Evolutionary conservation across 495 filamentous ascomycete genomes (phyloP).

Genomic region (Rhypophila decipiens): DNA sequence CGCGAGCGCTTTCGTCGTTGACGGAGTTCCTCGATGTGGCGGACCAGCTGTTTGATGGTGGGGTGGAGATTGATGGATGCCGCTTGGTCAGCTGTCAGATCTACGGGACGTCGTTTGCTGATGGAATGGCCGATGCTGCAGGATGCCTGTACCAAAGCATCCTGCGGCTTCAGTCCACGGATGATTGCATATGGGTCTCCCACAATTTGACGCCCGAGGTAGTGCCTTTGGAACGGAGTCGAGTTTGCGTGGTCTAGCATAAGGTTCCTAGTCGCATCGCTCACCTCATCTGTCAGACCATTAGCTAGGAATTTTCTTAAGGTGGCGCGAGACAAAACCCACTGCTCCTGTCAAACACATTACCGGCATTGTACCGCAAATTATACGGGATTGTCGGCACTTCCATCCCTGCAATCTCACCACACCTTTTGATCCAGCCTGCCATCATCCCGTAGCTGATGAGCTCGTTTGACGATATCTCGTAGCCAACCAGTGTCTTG

Average conservation of each 20-base stretch:
- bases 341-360: constrained; percentile 8
- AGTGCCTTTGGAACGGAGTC: constrained; percentile 7
- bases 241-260: constrained; percentile 8
- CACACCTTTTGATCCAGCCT: constrained; percentile 3
- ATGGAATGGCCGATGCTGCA: constrained; percentile 6
- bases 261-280: constrained; percentile 2
- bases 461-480: constrained; percentile 4
- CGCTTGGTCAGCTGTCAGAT: neutral
- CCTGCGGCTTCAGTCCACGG: constrained; percentile 1
- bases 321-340: neutral
- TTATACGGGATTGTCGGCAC: constrained; percentile 7
- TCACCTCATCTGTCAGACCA: constrained; percentile 1
- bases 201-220: constrained; percentile 4
- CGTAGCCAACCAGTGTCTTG: constrained; percentile 4
- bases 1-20: constrained; percentile 2
- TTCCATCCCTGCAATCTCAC: constrained; percentile 1
- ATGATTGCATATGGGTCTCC: constrained; percentile 3
- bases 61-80: constrained; percentile 3
- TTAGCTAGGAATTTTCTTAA: constrained; percentile 3
- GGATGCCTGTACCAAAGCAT: constrained; percentile 3
- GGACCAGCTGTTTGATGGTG: constrained; percentile 4
- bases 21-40: constrained; percentile 1
- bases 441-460: constrained; percentile 1
- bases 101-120: constrained; percentile 2
- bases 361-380: constrained; percentile 3